Conservation (phyloP, 495 filamentous ascomycete species). For the Zalerion maritima region DNA sequence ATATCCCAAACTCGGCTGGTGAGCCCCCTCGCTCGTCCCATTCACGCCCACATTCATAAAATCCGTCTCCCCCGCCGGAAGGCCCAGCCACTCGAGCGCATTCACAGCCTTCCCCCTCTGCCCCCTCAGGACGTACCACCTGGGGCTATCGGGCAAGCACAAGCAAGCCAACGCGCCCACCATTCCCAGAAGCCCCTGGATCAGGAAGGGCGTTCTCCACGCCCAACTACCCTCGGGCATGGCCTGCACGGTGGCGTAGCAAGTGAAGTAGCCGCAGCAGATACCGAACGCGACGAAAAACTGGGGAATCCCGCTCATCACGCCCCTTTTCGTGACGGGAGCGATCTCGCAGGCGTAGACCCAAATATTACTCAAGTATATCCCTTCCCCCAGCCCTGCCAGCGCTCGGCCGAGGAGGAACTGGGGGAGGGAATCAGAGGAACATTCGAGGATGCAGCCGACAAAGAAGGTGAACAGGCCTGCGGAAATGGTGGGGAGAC, state of each 20-base stretch:
- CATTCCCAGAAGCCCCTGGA: conserved; percentile 28
- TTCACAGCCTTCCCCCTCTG: conserved; percentile 17
- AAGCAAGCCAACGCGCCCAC: conserved; percentile 22
- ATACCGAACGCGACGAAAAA: conserved; percentile 37
- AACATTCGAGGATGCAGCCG: conserved; percentile 35
- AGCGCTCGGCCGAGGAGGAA: conserved; percentile 40
- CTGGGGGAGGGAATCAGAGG: conserved; percentile 32
- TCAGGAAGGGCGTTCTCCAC: conserved; percentile 41
- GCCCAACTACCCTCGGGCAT: conserved; percentile 36
- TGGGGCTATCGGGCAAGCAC: conserved; percentile 25
- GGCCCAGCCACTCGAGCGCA: conserved; percentile 31
- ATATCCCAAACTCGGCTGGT: conserved; percentile 21
- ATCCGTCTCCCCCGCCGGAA: conserved; percentile 34
- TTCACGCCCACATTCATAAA: conserved; percentile 19
- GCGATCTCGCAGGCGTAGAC: conserved; percentile 52
- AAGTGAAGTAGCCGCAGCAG: conserved; percentile 44
- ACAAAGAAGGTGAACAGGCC: conserved; percentile 39
- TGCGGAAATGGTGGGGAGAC: conserved; percentile 36
- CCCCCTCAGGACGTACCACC: conserved; percentile 26
- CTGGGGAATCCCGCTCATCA: conserved; percentile 41
- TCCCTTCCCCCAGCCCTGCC: conserved; percentile 44
- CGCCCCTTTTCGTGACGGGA: conserved; percentile 34
- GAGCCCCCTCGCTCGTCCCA: conserved; percentile 11
- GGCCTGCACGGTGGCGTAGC: conserved; percentile 40
- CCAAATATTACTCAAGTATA: conserved; percentile 41